Percentiles rank a stretch among this genome's conserved stretches.
Conservation (phyloP, 2,329 filamentous ascomycete genomes). For the Trichothecium roseum region DNA sequence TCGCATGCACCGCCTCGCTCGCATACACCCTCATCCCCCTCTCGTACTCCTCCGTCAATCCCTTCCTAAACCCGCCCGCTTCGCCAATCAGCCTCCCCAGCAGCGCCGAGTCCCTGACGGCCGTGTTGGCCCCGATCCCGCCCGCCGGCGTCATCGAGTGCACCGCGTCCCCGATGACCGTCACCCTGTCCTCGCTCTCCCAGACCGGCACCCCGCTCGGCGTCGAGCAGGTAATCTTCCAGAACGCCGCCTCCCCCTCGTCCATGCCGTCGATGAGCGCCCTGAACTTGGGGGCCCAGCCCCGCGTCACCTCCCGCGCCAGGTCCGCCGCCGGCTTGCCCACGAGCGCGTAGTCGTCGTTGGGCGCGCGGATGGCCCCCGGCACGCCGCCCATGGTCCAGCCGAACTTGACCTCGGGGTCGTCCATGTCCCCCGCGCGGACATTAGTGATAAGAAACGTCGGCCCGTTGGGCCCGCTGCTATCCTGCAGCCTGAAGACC, state of each 20-base stretch:
- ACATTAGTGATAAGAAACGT: slow-evolving; percentile 55
- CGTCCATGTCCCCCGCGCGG: slow-evolving; percentile 46
- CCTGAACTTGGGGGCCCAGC: slow-evolving; percentile 46
- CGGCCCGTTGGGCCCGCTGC: slow-evolving; percentile 28
- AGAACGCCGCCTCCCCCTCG: slow-evolving; percentile 48
- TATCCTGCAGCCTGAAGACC: slow-evolving; percentile 46
- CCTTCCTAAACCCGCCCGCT: slow-evolving; percentile 41
- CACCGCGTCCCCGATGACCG: slow-evolving; percentile 40
- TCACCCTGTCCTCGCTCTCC: slow-evolving; percentile 46
- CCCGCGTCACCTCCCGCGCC: slow-evolving; percentile 39
- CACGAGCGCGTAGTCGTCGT: slow-evolving; percentile 48
- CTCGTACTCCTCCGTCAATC: slow-evolving; percentile 47
- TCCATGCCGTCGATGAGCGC: slow-evolving; percentile 49
- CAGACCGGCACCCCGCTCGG: slow-evolving; percentile 50
- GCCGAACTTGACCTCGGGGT: slow-evolving; percentile 43
- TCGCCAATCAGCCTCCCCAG: slow-evolving; percentile 40
- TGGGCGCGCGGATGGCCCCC: slow-evolving; percentile 44
- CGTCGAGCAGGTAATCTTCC: slow-evolving; percentile 55
- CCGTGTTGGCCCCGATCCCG: slow-evolving; percentile 17
- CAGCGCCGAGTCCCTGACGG: slow-evolving; percentile 42
- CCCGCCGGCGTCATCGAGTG: slow-evolving; percentile 7
- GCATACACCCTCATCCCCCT: slow-evolving; percentile 51
- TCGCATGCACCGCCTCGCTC: slow-evolving; percentile 42
- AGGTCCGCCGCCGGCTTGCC: slow-evolving; percentile 46
- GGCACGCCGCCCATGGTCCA: slow-evolving; percentile 53